Conservation (phyloP, 2,329 filamentous ascomycete species). For the Uncinocarpus reesii region DNA sequence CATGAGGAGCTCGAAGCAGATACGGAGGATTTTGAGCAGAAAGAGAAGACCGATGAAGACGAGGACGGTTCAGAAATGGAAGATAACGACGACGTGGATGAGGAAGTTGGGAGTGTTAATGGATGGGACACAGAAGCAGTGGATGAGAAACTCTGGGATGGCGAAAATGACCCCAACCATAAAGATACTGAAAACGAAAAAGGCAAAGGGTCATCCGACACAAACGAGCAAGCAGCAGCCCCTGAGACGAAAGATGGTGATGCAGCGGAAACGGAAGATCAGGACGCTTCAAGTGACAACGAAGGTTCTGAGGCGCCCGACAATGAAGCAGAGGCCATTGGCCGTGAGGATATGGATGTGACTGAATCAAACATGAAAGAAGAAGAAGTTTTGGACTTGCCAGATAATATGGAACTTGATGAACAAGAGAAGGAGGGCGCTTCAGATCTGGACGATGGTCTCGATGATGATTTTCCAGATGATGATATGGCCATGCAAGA, state of each 20-base stretch:
- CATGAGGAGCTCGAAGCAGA: constrained; percentile 86
- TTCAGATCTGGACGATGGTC: constrained; percentile 40
- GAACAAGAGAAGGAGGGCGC: constrained; percentile 50
- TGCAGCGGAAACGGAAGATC: constrained; percentile 46
- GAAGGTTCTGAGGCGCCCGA: constrained; percentile 40
- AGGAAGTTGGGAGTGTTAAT: constrained; percentile 83
- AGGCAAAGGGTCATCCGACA: constrained; percentile 41
- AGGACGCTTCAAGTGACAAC: constrained; percentile 50
- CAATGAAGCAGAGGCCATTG: constrained; percentile 53
- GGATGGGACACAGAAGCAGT: constrained; percentile 80
- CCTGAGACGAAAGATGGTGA: constrained; percentile 46
- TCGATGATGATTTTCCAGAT: constrained; percentile 40
- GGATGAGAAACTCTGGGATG: constrained; percentile 99
- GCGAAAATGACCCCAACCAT: constrained; percentile 54
- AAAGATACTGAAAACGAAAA: constrained; percentile 67
- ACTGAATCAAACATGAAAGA: constrained; percentile 69
- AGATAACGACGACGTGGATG: constrained; percentile 62
- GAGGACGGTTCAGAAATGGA: constrained; percentile 49
- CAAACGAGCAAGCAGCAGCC: constrained; percentile 52
- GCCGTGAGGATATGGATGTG: constrained; percentile 53
- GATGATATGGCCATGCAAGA: constrained; percentile 26
- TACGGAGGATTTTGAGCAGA: constrained; percentile 49
- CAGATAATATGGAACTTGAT: constrained; percentile 79
- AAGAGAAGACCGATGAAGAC: constrained; percentile 46
- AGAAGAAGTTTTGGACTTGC: constrained; percentile 69